Base-by-base conservation (phyloP, 2,329 filamentous ascomycete species). In the Onygena corvina region DNA sequence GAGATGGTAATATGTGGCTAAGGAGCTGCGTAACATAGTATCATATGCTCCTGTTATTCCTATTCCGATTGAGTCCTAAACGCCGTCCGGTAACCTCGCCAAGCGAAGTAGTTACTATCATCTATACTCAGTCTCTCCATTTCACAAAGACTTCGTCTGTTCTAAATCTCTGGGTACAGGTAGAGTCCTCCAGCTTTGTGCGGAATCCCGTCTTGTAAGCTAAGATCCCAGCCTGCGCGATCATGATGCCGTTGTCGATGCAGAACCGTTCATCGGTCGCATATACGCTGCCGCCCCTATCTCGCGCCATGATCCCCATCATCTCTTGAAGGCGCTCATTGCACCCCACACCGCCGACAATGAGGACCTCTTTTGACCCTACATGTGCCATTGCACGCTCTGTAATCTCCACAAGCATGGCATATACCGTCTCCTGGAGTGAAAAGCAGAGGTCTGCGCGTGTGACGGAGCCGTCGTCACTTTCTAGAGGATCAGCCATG, bases 221-320 rank as follows among this genome's bases (percentile, higher is more conserved):
- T 60, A 95, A 65, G 59, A 98, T 68, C 1, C 92, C 92, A 1
- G 92, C 92, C 66, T 98, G 90, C 1, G 92, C 92, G 70, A 98
- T 98, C 92, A 98, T 98, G 63, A 98, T 96, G 45, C 92, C 92
- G 60, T 98, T 98, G 67, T 98, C 92, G 59, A 98, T 98, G 65
- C 92, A 98, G 65, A 94, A 98, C 40, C 92, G 76, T 72, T 98
- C 92, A 64, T 98, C 92, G 0, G 90, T 96, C 20, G 92, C 89
- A 68, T 85, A 95, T 2, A 96, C 86, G 60, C 80, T 89, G 3
- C 92, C 92, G 48, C 88, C 86, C 31, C 92, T 74, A 65, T 94
- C 89, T 38, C 73, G 74, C 12, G 89, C 90, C 92, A 98, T 98
- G 42, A 84, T 74, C 12, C 86, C 89, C 92, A 98, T 98, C 92